These are phyloP conservation scores for Backusella liffmaniae DNA, from an alignment of 192 early-diverging fungal species.

Conservation along the genomic window DNA sequence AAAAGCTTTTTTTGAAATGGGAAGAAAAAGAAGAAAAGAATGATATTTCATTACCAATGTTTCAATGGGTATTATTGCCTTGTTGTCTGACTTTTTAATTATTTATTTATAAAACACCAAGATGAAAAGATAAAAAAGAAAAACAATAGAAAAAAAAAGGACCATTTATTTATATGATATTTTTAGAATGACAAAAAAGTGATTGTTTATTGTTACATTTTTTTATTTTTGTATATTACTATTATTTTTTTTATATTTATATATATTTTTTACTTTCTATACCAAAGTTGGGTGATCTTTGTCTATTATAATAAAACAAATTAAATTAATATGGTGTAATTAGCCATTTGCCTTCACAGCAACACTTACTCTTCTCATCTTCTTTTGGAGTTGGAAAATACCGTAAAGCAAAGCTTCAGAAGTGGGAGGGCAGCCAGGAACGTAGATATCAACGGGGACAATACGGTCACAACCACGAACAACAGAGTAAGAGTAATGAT, in stretches of 20 bases:
- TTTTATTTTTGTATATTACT: constrained; percentile 16
- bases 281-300: constrained; percentile 75
- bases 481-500: constrained; percentile 97
- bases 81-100: background rate
- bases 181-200: background rate
- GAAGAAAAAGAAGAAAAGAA: background rate
- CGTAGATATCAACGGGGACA: constrained; percentile 94
- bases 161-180: background rate
- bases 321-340: background rate
- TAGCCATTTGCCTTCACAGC: background rate
- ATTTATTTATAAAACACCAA: background rate
- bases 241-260: constrained; percentile 20
- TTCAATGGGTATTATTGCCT: background rate
- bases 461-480: constrained; percentile 96
- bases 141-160: background rate
- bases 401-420: constrained; percentile 97
- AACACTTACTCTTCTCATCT: constrained; percentile 76
- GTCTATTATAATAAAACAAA: constrained; percentile 19
- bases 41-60: background rate
- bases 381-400: constrained; percentile 97
- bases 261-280: constrained; percentile 60
- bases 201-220: constrained; percentile 14
- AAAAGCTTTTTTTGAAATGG: background rate
- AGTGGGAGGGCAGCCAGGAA: constrained; percentile 97
- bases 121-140: background rate